These are phyloP conservation scores for Hypoxylon rickii DNA, from an alignment of 495 filamentous ascomycete genomes.

Conservation along the genomic window DNA sequence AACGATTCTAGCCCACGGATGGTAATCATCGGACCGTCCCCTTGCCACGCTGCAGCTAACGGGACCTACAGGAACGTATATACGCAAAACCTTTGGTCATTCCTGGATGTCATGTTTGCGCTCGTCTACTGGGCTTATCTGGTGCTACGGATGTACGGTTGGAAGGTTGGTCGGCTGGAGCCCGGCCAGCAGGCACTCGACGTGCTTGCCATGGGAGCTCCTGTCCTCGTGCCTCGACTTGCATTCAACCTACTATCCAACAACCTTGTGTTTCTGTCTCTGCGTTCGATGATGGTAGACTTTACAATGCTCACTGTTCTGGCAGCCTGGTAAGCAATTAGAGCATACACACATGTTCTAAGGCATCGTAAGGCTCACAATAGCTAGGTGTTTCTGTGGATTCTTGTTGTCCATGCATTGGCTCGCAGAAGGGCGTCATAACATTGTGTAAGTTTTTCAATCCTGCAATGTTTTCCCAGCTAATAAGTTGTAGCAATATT, in stretches of 20 bases:
- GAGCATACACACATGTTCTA: not conserved
- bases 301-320: slow-evolving; percentile 67
- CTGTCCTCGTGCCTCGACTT: slow-evolving; percentile 70
- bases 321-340: slow-evolving; percentile 57
- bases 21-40: slow-evolving; percentile 43
- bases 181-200: slow-evolving; percentile 63
- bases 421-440: slow-evolving; percentile 58
- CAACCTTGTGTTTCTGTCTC: slow-evolving; percentile 72
- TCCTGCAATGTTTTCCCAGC: not conserved
- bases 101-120: slow-evolving; percentile 71
- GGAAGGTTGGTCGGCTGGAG: slow-evolving; percentile 40
- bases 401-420: slow-evolving; percentile 73
- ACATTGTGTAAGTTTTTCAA: slow-evolving; percentile 40
- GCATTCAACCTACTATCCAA: slow-evolving; percentile 76
- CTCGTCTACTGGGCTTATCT: slow-evolving; percentile 65
- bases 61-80: slow-evolving; percentile 64
- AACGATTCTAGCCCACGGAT: slow-evolving; percentile 71
- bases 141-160: slow-evolving; percentile 61
- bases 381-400: slow-evolving; percentile 62
- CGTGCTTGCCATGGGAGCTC: slow-evolving; percentile 69
- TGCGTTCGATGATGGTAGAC: slow-evolving; percentile 75
- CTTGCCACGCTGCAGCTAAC: slow-evolving; percentile 2
- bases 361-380: slow-evolving; percentile 5
- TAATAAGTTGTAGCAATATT: slow-evolving; percentile 56
- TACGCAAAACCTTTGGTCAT: slow-evolving; percentile 79